Conservation (phyloP, 176 grass and related monocot species). For the Hsuehochloa calcarea region DNA sequence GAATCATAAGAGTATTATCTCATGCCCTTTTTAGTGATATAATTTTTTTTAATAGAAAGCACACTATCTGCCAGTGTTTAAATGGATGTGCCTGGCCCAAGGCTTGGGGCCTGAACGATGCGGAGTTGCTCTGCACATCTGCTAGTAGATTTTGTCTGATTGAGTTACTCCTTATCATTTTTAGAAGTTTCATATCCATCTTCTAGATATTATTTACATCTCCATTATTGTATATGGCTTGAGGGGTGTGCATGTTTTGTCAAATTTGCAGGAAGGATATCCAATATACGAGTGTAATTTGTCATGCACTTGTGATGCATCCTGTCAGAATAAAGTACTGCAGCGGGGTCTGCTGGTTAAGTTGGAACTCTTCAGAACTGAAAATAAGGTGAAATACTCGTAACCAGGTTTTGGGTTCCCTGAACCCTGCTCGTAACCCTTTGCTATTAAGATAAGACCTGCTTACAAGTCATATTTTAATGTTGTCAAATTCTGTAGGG, state of each 20-base stretch:
- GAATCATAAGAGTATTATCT: background rate
- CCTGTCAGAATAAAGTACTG: conserved; percentile 89
- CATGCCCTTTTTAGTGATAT: background rate
- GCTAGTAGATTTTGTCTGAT: background rate
- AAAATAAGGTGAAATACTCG: conserved; percentile 64
- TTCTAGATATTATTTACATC: background rate
- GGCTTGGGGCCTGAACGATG: background rate
- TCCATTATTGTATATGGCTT: conserved; percentile 12
- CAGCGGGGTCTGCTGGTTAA: conserved; percentile 84
- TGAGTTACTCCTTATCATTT: conserved; percentile 5
- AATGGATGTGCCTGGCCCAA: conserved; percentile 1
- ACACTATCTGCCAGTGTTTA: background rate
- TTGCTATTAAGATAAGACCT: background rate
- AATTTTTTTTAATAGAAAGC: too few species aligned
- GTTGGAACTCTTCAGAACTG: conserved; percentile 89
- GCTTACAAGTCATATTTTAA: conserved; percentile 24
- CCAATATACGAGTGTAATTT: conserved; percentile 88
- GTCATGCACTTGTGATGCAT: conserved; percentile 62
- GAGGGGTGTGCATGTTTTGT: background rate
- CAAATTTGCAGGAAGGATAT: conserved; percentile 71
- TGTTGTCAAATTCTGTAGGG: conserved; percentile 57
- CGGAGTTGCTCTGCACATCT: conserved; percentile 10
- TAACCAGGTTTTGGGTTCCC: conserved; percentile 16
- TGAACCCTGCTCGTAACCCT: background rate
- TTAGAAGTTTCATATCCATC: background rate